Evolutionary conservation across 78 protist genomes (phyloP), one percentile per base, ranked within the genome.

Genomic region (Dictyostelium purpureum): DNA sequence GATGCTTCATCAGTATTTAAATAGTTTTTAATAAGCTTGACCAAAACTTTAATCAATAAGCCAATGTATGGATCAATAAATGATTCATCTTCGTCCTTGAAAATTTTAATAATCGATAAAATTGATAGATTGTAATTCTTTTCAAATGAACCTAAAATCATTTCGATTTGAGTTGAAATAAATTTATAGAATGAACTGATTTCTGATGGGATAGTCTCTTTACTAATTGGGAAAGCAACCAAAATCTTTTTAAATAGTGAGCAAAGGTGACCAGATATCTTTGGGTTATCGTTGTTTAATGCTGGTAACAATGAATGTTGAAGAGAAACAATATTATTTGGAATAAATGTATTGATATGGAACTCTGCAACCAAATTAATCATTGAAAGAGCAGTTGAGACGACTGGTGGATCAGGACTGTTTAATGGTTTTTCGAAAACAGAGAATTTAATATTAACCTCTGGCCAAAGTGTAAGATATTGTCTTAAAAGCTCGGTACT

Each of bases 401-500:
- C 21, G 14, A 77, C 77, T 2, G 61, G n/a, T 6, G 77, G 80
- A 11, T 87, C 80, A n/a, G 49, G 63, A 19, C 28, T 56, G 28
- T 65, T 49, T 67, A 94, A 2, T 51, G 90, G 82, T 83, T 85
- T 80, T 6, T 96, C 96, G 19, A 96, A 75, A 37, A 61, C 89
- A 7, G 43, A n/a, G 52, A 45, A 79, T 56, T 96, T 96, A 81
- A 96, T 83, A 21, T 24, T 40, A 16, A 78, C 96, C 0, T 79
- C 94, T 2, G 93, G 96, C 96, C 96, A 96, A 28, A 94, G 5
- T 7, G 21, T 4, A 11, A 95, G 54, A 11, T 87, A 69, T 31
- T 59, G 67, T 6, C 40, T 19, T 35, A 95, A 73, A 10, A 95
- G 93, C 0, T 61, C 63, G 28, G 83, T 24, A 63, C 87, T 70